These are phyloP conservation scores for Ceratocystis huliohia DNA, from an alignment of 2,329 filamentous ascomycete species.

Conservation along the genomic window DNA sequence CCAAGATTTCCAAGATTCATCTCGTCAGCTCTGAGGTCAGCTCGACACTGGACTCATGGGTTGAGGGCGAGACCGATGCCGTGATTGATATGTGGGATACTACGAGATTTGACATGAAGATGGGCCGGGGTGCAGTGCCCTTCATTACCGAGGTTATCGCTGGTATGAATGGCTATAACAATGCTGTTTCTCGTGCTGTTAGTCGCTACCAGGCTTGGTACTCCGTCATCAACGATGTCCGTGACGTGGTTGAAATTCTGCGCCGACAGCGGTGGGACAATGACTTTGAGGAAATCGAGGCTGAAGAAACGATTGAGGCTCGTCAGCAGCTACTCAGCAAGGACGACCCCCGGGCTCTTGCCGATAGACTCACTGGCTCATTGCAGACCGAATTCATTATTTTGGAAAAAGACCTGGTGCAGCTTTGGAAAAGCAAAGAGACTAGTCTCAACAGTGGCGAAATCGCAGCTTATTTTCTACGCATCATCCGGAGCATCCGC, in stretches of 20 bases:
- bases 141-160: constrained; percentile 60
- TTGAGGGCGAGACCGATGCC: constrained; percentile 38
- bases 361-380: constrained; percentile 44
- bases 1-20: constrained; percentile 51
- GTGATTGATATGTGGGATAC: constrained; percentile 54
- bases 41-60: constrained; percentile 49
- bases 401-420: constrained; percentile 43
- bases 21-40: constrained; percentile 53
- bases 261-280: constrained; percentile 62
- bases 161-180: constrained; percentile 59
- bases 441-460: constrained; percentile 37
- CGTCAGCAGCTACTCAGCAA: constrained; percentile 56
- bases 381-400: constrained; percentile 44
- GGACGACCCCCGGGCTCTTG: constrained; percentile 55
- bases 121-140: constrained; percentile 48
- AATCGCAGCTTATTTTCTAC: constrained; percentile 54
- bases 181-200: constrained; percentile 49
- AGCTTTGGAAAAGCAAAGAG: constrained; percentile 37
- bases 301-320: constrained; percentile 56
- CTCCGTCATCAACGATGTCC: constrained; percentile 55
- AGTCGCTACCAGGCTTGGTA: constrained; percentile 61
- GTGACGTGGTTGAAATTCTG: constrained; percentile 50
- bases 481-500: constrained; percentile 62
- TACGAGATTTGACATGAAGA: constrained; percentile 45
- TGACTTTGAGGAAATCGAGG: constrained; percentile 59